Evolutionary conservation across 768 basidiomycete species (phyloP), one percentile per base, ranked within the genome.

Genomic region (Symmetrospora coprosmae): DNA sequence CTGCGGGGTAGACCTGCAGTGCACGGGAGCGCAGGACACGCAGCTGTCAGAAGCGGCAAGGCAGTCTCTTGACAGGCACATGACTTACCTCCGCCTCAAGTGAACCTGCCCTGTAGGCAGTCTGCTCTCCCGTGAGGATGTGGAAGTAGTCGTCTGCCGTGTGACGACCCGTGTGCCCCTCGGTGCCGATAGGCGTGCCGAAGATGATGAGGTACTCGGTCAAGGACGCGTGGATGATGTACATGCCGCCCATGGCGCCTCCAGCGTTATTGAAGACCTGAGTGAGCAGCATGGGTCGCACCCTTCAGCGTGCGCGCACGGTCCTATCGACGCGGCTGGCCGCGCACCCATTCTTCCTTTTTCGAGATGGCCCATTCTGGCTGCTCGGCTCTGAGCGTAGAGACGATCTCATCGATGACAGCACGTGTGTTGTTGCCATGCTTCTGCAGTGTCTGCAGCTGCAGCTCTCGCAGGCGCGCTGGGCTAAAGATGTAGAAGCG

Each of bases 101-200:
- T 4, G 78, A 77, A 28, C 90, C 91, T 0, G 92, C 83, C 25
- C 55, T 71, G 72, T 88, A 94, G 0, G 91, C 92, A 83, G 88
- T 92, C 72, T 99, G 87, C 73, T 92, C 89, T 0, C 92, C 94
- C 49, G 81, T 75, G 31, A 99, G 76, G 69, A 99, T 96, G 70
- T 94, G 81, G 77, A 97, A 99, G 73, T 96, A 97, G 71, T 99
- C 94, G 70, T 99, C 94, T 1, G 91, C 90, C 1, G 87, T 87
- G 72, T 96, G 92, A 56, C 92, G 66, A 7, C 94, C 94, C 14
- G 83, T 80, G 71, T 97, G 94, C 1, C 94, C 94, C 74, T 99
- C 94, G 1, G 92, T 97, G 9, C 94, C 94, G 9, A 96, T 78
- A 0, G 94, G 89, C 0, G 91, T 92, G 3, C 94, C 66, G 50